phyloP scores from a whole-genome alignment of 352 stramenopile genomes.

The Globisporangium perplexum region DNA sequence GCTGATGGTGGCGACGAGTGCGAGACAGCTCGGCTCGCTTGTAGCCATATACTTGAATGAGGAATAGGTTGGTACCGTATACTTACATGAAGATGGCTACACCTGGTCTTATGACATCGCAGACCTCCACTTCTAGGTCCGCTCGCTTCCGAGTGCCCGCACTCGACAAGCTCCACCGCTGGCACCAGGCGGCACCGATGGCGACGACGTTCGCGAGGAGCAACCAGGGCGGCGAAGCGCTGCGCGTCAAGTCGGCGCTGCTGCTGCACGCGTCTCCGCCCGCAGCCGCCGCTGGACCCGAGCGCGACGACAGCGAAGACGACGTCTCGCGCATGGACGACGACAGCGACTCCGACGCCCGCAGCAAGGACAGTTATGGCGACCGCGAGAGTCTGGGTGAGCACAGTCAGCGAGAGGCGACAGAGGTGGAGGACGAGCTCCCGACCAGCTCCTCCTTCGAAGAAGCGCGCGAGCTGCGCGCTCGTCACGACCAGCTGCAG shows the following conservation, averaged over 20 bases:
- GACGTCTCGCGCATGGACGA: conserved; percentile 11
- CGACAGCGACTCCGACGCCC: neutral
- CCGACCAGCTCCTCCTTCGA: conserved; percentile 1
- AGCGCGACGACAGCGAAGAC: neutral
- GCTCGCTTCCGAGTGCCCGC: too few species aligned
- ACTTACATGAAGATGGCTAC: too few species aligned
- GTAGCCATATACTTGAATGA: too few species aligned
- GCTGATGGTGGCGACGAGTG: too few species aligned
- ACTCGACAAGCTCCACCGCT: neutral
- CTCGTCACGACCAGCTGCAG: conserved; percentile 36
- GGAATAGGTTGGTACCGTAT: too few species aligned
- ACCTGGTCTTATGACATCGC: too few species aligned
- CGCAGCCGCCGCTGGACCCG: neutral
- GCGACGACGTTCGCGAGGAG: neutral
- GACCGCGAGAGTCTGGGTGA: conserved; percentile 11
- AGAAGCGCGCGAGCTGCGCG: neutral
- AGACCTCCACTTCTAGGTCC: too few species aligned
- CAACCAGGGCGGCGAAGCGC: conserved; percentile 5
- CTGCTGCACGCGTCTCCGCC: neutral
- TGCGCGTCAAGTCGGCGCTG: neutral
- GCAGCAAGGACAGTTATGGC: neutral
- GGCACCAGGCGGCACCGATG: neutral
- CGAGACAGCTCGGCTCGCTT: too few species aligned
- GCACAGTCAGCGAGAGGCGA: conserved; percentile 9
- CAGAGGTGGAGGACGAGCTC: conserved; percentile 7